Percentiles rank a stretch among this genome's conserved stretches.
These are phyloP conservation scores for Mycocentrospora acerina DNA, from an alignment of 2,329 filamentous ascomycete genomes.

Conservation along the genomic window DNA sequence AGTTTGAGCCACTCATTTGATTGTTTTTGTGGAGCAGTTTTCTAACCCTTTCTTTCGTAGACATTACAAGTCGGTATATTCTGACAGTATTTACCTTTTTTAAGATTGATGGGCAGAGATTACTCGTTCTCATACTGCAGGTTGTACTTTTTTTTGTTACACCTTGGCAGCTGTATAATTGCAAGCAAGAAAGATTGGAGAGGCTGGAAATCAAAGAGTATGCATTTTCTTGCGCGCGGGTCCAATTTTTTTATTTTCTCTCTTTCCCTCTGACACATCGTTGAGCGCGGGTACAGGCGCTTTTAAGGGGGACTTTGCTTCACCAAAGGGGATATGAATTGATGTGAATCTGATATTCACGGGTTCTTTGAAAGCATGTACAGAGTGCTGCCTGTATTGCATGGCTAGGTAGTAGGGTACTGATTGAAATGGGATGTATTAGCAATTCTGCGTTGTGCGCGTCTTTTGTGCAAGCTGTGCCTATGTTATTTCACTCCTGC, in stretches of 20 bases:
- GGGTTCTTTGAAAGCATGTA: too few species aligned
- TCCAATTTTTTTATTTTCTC: background rate
- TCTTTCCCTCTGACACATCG: constrained; percentile 1
- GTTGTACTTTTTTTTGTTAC: too few species aligned
- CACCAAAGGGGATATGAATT: background rate
- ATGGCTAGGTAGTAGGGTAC: constrained; percentile 4
- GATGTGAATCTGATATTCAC: background rate
- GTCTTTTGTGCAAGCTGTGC: background rate
- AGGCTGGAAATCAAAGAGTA: too few species aligned
- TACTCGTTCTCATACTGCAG: too few species aligned
- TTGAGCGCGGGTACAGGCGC: background rate
- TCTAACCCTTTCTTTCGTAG: too few species aligned
- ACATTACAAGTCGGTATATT: too few species aligned
- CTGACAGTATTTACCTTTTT: too few species aligned
- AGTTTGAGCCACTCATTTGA: constrained; percentile 8
- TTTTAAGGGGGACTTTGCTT: background rate
- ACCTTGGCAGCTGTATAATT: constrained; percentile 17
- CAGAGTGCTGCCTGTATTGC: too few species aligned
- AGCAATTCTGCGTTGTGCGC: background rate
- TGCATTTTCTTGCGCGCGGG: too few species aligned
- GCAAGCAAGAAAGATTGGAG: constrained; percentile 9
- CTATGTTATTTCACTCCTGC: background rate
- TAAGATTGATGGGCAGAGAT: too few species aligned
- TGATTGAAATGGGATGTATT: constrained; percentile 5
- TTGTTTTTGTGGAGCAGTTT: too few species aligned